Base-by-base conservation (phyloP, 176 grass and related monocot species). In the Carex pumila region DNA sequence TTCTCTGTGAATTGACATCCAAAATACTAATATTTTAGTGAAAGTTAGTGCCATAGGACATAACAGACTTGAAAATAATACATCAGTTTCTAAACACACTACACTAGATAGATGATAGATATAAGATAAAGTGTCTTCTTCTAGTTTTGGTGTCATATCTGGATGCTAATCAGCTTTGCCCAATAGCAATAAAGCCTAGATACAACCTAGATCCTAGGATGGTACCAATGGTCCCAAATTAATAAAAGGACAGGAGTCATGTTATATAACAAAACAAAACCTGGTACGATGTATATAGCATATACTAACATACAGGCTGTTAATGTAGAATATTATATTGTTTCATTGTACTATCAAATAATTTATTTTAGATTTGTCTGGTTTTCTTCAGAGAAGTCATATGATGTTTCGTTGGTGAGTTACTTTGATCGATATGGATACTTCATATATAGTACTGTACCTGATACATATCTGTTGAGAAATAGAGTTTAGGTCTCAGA, bases 71-170 rank as follows among this genome's bases (percentile, higher is more conserved):
- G 18, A 61, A 19, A 69, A 39, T 39, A 36, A 30, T 13, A 62
- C n/a, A 19, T 21, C 4, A 30, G 1, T 36, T 25, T 58, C 56
- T 58, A n/a, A 58, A n/a, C 4, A 15, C 10, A 15, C 10, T 34
- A 31, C n/a, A n/a, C n/a, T n/a, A n/a, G n/a, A n/a, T n/a, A n/a
- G n/a, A n/a, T n/a, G 11, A 30, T 36, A 37, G 65, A 69, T 39
- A 32, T 32, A 69, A 37, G 65, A 69, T 41, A 18, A 9, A 70
- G 66, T 25, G 70, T 73, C 15, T 49, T 22, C 7, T 11, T 68
- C 22, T 50, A 72, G n/a, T 50, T 72, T 72, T 72, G 41, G 69
- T 37, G 69, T 72, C 69, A 72, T 72, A 50, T 72, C 8, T 50
- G n/a, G 10, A 36, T 49, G 39, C n/a, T 72, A 22, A 72, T 72